phyloP scores from a whole-genome alignment of 306 rosid species.

The Ziziphus jujuba region DNA sequence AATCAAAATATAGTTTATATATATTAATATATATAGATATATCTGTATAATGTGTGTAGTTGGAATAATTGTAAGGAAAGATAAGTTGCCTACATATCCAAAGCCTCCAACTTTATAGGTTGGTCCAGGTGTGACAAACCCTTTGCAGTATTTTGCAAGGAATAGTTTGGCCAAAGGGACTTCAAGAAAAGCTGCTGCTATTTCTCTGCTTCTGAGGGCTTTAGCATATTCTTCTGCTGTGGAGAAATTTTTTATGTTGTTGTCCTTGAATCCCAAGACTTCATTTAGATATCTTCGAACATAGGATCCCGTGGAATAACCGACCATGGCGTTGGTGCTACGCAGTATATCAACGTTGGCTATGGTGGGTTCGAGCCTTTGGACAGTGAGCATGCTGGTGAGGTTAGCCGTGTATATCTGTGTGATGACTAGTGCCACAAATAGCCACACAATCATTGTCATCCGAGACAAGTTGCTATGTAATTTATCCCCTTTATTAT shows the following conservation, averaged over 20 bases:
- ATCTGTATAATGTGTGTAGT: too few relatives aligned
- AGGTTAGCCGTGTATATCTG: conserved; percentile 53
- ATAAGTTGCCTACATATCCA: conserved; percentile 18
- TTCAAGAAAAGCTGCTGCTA: conserved; percentile 47
- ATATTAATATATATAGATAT: too few relatives aligned
- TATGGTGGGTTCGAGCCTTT: conserved; percentile 42
- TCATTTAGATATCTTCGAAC: conserved; percentile 28
- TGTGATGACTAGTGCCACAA: conserved; percentile 44
- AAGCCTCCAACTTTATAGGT: conserved; percentile 46
- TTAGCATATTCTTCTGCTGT: conserved; percentile 31
- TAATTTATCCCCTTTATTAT: conserved; percentile 29
- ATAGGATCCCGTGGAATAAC: conserved; percentile 41
- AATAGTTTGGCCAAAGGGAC: conserved; percentile 42
- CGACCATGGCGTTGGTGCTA: conserved; percentile 32
- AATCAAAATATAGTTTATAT: too few relatives aligned
- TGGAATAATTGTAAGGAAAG: background rate
- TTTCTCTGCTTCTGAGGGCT: conserved; percentile 39
- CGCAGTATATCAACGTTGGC: conserved; percentile 27
- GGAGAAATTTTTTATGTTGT: conserved; percentile 23
- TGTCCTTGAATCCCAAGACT: conserved; percentile 6
- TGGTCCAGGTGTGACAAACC: conserved; percentile 37
- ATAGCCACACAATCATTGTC: conserved; percentile 53
- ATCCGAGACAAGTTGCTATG: conserved; percentile 46
- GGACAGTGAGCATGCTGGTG: conserved; percentile 46
- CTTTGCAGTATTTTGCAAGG: conserved; percentile 41